Conservation (phyloP, 768 basidiomycete species). For the Leccinum incarnatum region DNA sequence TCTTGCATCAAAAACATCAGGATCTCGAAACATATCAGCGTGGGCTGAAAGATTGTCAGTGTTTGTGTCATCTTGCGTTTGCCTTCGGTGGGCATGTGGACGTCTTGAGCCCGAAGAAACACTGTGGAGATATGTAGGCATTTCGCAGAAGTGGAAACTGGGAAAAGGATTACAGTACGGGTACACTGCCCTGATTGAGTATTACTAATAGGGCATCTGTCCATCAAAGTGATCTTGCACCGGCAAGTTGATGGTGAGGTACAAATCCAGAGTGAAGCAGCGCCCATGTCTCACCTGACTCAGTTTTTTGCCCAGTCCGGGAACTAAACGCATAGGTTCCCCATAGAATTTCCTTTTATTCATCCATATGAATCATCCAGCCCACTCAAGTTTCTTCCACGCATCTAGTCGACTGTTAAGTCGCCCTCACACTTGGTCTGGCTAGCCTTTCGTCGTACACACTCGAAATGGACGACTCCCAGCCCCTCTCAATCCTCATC, state of each 20-base stretch:
- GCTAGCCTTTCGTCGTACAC: not conserved
- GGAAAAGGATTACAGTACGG: not conserved
- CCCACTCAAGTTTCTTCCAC: slow-evolving; percentile 8
- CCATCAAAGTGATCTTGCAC: slow-evolving; percentile 4
- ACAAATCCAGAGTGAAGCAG: slow-evolving; percentile 15
- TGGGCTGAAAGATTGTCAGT: not conserved
- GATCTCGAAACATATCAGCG: not conserved
- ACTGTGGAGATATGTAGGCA: not conserved
- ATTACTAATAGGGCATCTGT: not conserved
- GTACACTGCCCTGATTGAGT: not conserved
- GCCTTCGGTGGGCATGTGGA: not conserved
- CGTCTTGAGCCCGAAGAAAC: not conserved
- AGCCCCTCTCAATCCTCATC: slow-evolving; percentile 2
- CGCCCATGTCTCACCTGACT: slow-evolving; percentile 5
- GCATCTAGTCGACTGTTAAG: not conserved
- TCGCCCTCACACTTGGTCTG: not conserved
- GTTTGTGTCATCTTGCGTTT: not conserved
- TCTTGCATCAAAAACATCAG: not conserved
- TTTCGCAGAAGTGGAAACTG: not conserved
- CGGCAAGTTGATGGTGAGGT: slow-evolving; percentile 18
- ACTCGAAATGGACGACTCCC: slow-evolving; percentile 13
- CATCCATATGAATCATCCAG: slow-evolving; percentile 15
- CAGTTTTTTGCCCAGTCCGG: slow-evolving; percentile 1
- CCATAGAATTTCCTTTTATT: slow-evolving; percentile 14
- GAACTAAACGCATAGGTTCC: slow-evolving; percentile 1